phyloP scores from a whole-genome alignment of 2,329 filamentous ascomycete genomes.

The Aspergillus sp. region DNA sequence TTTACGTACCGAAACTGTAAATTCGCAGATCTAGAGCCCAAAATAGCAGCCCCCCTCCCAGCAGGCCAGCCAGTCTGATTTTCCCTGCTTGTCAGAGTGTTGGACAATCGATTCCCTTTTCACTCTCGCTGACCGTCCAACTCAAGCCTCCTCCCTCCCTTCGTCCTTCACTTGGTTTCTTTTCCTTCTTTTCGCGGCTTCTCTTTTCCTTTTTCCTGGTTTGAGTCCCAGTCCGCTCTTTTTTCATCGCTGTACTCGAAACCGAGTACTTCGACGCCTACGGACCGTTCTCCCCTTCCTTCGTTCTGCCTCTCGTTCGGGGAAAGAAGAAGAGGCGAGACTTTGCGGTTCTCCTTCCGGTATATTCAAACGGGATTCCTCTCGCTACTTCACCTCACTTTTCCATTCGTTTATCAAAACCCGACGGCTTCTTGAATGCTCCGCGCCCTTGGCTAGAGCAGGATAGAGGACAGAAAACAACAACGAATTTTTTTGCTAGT shows the following conservation, averaged over 20 bases:
- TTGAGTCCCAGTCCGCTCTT: slow-evolving; percentile 16
- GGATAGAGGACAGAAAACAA: neutral
- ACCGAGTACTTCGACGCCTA: slow-evolving; percentile 1
- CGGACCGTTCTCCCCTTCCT: slow-evolving; percentile 20
- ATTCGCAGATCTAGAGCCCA: slow-evolving; percentile 26
- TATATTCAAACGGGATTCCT: slow-evolving; percentile 12
- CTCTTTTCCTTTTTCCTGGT: slow-evolving; percentile 15
- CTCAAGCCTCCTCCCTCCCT: slow-evolving; percentile 27
- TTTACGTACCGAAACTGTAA: slow-evolving; percentile 7
- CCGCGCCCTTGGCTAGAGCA: neutral
- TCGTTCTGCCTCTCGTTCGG: slow-evolving; percentile 29
- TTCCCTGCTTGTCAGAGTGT: slow-evolving; percentile 22
- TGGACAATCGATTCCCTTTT: slow-evolving; percentile 28
- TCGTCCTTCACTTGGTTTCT: slow-evolving; percentile 30
- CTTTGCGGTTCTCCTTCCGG: slow-evolving; percentile 14
- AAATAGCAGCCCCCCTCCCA: slow-evolving; percentile 28
- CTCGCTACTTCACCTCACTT: slow-evolving; percentile 13
- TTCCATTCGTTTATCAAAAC: slow-evolving; percentile 24
- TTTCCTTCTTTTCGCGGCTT: slow-evolving; percentile 22
- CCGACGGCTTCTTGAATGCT: slow-evolving; percentile 10
- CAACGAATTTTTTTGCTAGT: neutral
- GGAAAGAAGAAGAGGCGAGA: slow-evolving; percentile 28
- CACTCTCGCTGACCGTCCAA: slow-evolving; percentile 22
- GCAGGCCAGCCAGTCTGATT: slow-evolving; percentile 24
- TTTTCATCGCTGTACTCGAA: slow-evolving; percentile 12